These are phyloP conservation scores for Trichoderma lentiforme DNA, from an alignment of 2,329 filamentous ascomycete species.

Conservation along the genomic window DNA sequence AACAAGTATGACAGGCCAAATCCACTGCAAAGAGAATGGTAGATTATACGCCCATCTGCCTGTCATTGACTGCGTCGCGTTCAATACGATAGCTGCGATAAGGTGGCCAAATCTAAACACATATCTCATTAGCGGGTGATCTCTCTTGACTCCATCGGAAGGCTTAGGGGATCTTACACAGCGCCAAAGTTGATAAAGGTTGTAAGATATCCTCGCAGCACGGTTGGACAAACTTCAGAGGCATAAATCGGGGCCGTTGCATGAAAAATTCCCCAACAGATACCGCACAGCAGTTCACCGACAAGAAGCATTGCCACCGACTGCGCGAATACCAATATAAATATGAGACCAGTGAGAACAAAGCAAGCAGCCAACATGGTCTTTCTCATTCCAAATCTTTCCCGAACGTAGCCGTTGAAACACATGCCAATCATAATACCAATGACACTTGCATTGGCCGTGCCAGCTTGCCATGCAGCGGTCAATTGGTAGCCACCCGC, in stretches of 20 bases:
- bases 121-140: not conserved
- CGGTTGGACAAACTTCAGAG: not conserved
- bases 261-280: conserved; percentile 37
- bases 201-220: not conserved
- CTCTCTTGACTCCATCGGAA: not conserved
- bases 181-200: not conserved
- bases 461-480: not conserved
- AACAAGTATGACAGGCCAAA: not conserved
- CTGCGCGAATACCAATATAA: conserved; percentile 32
- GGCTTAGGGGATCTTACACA: not conserved
- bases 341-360: conserved; percentile 40
- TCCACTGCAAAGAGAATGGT: not conserved
- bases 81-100: not conserved
- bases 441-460: not conserved
- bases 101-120: not conserved
- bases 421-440: not conserved
- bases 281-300: conserved; percentile 37
- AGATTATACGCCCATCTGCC: not conserved
- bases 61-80: not conserved
- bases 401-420: not conserved
- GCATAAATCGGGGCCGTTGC: not conserved
- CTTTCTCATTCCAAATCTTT: conserved; percentile 39
- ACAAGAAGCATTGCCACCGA: not conserved
- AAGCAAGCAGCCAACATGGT: conserved; percentile 35
- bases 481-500: not conserved